A percentile compares a stretch with the other conserved stretches of the same genome.
Evolutionary conservation across 176 grass and related monocot species (phyloP).

Genomic region (Cymbopogon citratus): DNA sequence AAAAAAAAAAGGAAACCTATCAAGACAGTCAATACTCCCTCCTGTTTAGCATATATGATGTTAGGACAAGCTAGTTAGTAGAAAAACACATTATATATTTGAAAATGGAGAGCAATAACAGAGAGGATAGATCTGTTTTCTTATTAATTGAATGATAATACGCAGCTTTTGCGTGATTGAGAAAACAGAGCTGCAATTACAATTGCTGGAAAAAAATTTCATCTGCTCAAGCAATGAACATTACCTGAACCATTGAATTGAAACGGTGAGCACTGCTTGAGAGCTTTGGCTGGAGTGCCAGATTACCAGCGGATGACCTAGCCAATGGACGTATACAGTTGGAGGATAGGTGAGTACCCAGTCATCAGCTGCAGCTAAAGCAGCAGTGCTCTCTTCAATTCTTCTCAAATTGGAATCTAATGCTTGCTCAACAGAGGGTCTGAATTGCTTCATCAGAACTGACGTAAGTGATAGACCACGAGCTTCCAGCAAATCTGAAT

Average conservation of each 20-base stretch:
- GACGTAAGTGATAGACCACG: conserved; percentile 76
- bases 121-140: not conserved
- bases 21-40: not conserved
- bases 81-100: not conserved
- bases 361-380: conserved; percentile 86
- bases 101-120: not conserved
- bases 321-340: conserved; percentile 40
- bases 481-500: conserved; percentile 78
- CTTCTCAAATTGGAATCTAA: conserved; percentile 83
- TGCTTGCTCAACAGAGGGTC: conserved; percentile 78
- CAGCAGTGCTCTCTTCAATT: conserved; percentile 84
- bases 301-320: conserved; percentile 53
- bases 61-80: not conserved
- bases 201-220: conserved; percentile 19
- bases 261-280: conserved; percentile 88
- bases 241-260: conserved; percentile 96
- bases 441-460: conserved; percentile 77
- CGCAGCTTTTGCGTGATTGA: not conserved
- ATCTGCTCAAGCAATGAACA: conserved; percentile 6
- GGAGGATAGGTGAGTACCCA: conserved; percentile 80
- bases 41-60: not conserved
- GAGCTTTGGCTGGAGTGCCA: conserved; percentile 68
- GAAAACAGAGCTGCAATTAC: not conserved
- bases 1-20: not conserved
- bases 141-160: not conserved